These are phyloP conservation scores for Calonectria multiphialidica DNA, from an alignment of 2,329 filamentous ascomycete species.

Conservation along the genomic window DNA sequence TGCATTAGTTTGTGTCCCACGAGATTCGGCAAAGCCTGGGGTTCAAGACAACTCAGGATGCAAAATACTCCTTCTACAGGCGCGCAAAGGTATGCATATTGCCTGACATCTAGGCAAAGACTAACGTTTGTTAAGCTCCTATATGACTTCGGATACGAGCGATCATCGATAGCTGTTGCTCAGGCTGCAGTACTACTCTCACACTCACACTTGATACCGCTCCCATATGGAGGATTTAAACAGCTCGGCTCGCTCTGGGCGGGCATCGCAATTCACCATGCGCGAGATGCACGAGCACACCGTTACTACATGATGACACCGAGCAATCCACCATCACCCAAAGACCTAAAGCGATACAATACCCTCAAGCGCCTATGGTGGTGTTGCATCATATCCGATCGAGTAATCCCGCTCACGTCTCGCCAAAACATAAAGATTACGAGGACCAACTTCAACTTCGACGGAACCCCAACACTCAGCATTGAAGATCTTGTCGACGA, in stretches of 20 bases:
- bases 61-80: constrained; percentile 40
- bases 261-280: constrained; percentile 41
- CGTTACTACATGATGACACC: constrained; percentile 34
- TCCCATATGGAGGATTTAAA: constrained; percentile 40
- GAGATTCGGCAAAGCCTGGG: constrained; percentile 36
- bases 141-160: constrained; percentile 42
- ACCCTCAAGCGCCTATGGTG: constrained; percentile 40
- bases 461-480: constrained; percentile 20
- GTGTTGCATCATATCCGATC: constrained; percentile 43
- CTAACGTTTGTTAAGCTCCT: constrained; percentile 28
- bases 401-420: constrained; percentile 33
- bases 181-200: constrained; percentile 40
- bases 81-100: constrained; percentile 31
- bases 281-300: constrained; percentile 39
- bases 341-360: constrained; percentile 32
- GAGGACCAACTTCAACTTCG: constrained; percentile 38
- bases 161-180: constrained; percentile 38
- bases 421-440: constrained; percentile 43
- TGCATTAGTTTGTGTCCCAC: constrained; percentile 29
- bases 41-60: constrained; percentile 38
- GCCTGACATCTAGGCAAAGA: fast-evolving
- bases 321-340: constrained; percentile 18
- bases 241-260: constrained; percentile 41
- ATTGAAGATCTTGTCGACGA: constrained; percentile 39
- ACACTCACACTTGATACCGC: constrained; percentile 40